Percentiles rank a stretch among this genome's conserved stretches.
phyloP scores from a whole-genome alignment of 2,329 filamentous ascomycete genomes.

The Colletotrichum chlorophyti region DNA sequence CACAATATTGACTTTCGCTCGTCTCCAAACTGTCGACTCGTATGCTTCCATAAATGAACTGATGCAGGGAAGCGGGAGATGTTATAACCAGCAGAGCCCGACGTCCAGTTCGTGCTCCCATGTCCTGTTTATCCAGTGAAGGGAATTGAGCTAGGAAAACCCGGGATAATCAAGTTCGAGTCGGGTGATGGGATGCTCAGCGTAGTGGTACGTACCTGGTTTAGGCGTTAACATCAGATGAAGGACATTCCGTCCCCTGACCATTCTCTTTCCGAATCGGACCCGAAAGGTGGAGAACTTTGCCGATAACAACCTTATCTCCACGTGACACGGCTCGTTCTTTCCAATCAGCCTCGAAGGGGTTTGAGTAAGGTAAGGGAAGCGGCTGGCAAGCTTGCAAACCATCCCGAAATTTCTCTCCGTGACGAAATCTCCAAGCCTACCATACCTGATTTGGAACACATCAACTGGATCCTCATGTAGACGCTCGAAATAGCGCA shows the following conservation, averaged over 20 bases:
- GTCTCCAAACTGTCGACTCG: no score
- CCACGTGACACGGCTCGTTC: slow-evolving; percentile 23
- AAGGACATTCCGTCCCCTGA: not conserved
- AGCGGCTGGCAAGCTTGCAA: slow-evolving; percentile 14
- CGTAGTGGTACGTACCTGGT: no score
- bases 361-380: no score
- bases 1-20: no score
- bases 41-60: no score
- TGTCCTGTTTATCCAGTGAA: no score
- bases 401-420: slow-evolving; percentile 18
- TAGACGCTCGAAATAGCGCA: slow-evolving; percentile 4
- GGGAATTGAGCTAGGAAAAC: not conserved
- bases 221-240: not conserved
- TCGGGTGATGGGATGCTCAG: no score
- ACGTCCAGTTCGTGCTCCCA: no score
- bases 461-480: slow-evolving; percentile 10
- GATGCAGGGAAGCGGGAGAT: no score
- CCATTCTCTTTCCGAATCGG: not conserved
- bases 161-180: no score
- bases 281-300: not conserved
- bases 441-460: not conserved
- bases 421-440: slow-evolving; percentile 8
- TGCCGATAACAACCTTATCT: not conserved
- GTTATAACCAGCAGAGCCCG: no score
- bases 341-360: slow-evolving; percentile 21